Percentiles rank a stretch among this genome's conserved stretches.
phyloP scores from a whole-genome alignment of 495 filamentous ascomycete genomes.

The Daldinia grandis region DNA sequence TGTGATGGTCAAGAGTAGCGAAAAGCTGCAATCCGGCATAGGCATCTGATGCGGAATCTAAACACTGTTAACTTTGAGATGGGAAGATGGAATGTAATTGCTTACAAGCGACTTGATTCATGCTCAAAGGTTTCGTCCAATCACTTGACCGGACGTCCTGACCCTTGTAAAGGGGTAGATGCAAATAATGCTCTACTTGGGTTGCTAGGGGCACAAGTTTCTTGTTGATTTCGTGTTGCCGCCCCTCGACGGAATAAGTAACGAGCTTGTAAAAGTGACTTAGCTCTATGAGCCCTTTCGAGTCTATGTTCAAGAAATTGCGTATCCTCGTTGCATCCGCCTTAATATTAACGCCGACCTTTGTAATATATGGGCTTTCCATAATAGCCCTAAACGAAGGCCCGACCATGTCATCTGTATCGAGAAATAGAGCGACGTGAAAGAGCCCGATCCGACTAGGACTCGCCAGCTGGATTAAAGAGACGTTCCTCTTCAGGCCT shows the following conservation, averaged over 20 bases:
- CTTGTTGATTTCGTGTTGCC: constrained; percentile 68
- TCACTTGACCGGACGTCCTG: constrained; percentile 71
- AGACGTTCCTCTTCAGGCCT: constrained; percentile 70
- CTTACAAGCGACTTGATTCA: constrained; percentile 78
- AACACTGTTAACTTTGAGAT: neutral
- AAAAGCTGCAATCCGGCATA: constrained; percentile 82
- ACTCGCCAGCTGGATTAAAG: constrained; percentile 82
- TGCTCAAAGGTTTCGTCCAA: constrained; percentile 69
- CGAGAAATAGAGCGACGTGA: constrained; percentile 72
- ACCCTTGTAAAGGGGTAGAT: constrained; percentile 80
- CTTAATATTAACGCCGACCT: constrained; percentile 79
- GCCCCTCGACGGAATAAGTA: constrained; percentile 61
- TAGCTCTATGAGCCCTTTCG: constrained; percentile 76
- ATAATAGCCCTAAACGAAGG: constrained; percentile 75
- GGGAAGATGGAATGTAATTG: constrained; percentile 2
- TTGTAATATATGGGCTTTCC: constrained; percentile 73
- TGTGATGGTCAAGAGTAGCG: constrained; percentile 70
- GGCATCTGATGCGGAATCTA: constrained; percentile 84
- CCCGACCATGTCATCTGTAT: constrained; percentile 67
- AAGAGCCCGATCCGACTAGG: constrained; percentile 82
- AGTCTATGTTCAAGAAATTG: constrained; percentile 69
- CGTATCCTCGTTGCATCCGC: constrained; percentile 76
- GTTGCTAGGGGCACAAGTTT: constrained; percentile 68
- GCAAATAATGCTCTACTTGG: constrained; percentile 75
- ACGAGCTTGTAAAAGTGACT: constrained; percentile 81